These are phyloP conservation scores for Leccinum broughii DNA, from an alignment of 768 basidiomycete species.

Conservation along the genomic window DNA sequence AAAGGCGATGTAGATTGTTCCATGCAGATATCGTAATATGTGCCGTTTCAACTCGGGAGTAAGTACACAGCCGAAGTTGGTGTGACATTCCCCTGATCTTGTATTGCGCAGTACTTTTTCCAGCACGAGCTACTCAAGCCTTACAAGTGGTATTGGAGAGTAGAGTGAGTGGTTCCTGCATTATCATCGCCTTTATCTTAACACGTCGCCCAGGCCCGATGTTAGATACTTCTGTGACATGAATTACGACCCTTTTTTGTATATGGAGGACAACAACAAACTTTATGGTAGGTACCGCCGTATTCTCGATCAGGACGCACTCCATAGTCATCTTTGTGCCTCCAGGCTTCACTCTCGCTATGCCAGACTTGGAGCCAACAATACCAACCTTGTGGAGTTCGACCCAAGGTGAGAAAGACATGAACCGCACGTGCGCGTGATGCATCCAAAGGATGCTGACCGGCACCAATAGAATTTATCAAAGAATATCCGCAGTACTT, in stretches of 20 bases:
- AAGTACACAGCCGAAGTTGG: slow-evolving; percentile 18
- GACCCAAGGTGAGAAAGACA: slow-evolving; percentile 48
- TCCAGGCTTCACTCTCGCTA: slow-evolving; percentile 59
- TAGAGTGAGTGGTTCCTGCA: slow-evolving; percentile 43
- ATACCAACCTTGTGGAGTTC: slow-evolving; percentile 64
- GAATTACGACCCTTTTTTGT: slow-evolving; percentile 51
- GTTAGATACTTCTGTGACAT: slow-evolving; percentile 57
- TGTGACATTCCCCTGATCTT: slow-evolving; percentile 7
- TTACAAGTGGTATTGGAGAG: slow-evolving; percentile 64
- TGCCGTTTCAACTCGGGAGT: slow-evolving; percentile 75
- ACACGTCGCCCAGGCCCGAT: slow-evolving; percentile 38
- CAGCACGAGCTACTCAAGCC: slow-evolving; percentile 50
- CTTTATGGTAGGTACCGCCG: slow-evolving; percentile 43
- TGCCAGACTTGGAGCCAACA: slow-evolving; percentile 65
- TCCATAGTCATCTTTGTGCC: not conserved
- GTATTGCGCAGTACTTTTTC: slow-evolving; percentile 49
- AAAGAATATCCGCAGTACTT: slow-evolving; percentile 54
- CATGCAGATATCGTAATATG: slow-evolving; percentile 67
- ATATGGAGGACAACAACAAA: slow-evolving; percentile 55
- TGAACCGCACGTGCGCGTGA: slow-evolving; percentile 10
- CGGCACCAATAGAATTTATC: slow-evolving; percentile 53
- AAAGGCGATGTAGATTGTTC: not conserved
- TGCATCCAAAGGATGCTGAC: slow-evolving; percentile 37
- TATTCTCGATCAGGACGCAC: not conserved
- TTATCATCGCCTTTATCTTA: not conserved